Conservation (phyloP, 306 rosid species). For the Vicia sativa region DNA sequence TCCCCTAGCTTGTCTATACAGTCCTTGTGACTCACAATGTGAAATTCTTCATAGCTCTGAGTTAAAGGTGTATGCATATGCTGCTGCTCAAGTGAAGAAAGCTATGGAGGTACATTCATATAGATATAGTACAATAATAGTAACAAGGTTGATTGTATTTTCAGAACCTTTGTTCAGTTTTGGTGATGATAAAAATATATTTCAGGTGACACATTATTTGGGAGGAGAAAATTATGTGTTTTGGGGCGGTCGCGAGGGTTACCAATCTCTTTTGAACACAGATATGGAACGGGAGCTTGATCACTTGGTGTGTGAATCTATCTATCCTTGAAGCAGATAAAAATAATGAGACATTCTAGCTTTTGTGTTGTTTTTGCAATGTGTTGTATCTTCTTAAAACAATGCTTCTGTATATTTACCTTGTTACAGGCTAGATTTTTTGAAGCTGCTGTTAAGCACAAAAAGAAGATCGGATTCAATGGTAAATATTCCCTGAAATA, state of each 20-base stretch:
- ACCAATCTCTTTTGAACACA: conserved; percentile 89
- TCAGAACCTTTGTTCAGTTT: conserved; percentile 16
- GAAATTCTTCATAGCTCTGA: conserved; percentile 68
- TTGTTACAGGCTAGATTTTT: conserved; percentile 79
- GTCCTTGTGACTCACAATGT: conserved; percentile 24
- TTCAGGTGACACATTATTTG: conserved; percentile 84
- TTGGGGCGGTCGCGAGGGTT: conserved; percentile 99
- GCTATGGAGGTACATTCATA: conserved; percentile 76
- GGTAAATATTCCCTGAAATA: conserved; percentile 50
- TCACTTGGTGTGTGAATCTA: conserved; percentile 65
- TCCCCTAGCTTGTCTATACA: conserved; percentile 12
- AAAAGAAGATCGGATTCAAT: conserved; percentile 93
- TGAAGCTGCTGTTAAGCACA: conserved; percentile 81
- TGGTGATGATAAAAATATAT: conserved; percentile 32
- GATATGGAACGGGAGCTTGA: conserved; percentile 96
- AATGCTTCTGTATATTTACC: conserved; percentile 26
- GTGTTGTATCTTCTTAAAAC: conserved; percentile 4
- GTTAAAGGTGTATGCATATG: conserved; percentile 80
- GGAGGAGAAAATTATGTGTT: conserved; percentile 97
- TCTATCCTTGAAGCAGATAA: neutral
- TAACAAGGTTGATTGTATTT: neutral
- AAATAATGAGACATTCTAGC: neutral
- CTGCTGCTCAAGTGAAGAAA: conserved; percentile 98
- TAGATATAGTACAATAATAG: conserved; percentile 20
- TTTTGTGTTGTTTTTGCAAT: conserved; percentile 4